These are phyloP conservation scores for Cyamopsis tetragonoloba DNA, from an alignment of 306 rosid genomes.

Conservation along the genomic window DNA sequence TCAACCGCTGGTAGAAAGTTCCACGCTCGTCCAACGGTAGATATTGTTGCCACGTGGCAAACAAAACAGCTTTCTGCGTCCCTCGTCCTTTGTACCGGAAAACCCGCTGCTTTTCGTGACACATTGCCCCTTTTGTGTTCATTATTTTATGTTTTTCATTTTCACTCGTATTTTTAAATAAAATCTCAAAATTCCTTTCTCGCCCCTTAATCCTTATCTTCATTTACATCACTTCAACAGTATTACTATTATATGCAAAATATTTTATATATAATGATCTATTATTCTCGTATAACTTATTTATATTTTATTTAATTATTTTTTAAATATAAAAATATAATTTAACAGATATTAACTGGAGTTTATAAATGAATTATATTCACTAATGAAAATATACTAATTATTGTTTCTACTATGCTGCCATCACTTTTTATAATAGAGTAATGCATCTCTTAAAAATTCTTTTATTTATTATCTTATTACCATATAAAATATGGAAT, in stretches of 20 bases:
- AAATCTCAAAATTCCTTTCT: constrained; percentile 14
- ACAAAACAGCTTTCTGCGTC: constrained; percentile 41
- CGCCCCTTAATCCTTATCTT: background rate
- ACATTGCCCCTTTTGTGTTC: constrained; percentile 39
- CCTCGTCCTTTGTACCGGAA: constrained; percentile 75
- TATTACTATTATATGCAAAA: background rate
- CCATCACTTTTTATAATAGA: no score
- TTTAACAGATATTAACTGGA: no score
- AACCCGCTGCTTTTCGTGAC: constrained; percentile 96
- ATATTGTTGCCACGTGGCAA: constrained; percentile 34
- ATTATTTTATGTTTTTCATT: background rate
- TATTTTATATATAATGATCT: no score
- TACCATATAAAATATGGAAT: no score
- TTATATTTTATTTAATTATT: no score
- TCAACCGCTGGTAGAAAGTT: constrained; percentile 20
- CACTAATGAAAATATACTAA: no score
- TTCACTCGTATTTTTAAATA: constrained; percentile 10
- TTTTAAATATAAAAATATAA: no score
- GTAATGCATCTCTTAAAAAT: no score
- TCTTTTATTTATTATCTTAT: no score
- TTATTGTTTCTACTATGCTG: no score
- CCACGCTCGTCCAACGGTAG: constrained; percentile 27
- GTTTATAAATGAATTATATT: no score
- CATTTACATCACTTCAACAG: background rate
- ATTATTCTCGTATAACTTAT: no score